Conservation (phyloP, 73 alveolate species). For the Uronychia setigera region DNA sequence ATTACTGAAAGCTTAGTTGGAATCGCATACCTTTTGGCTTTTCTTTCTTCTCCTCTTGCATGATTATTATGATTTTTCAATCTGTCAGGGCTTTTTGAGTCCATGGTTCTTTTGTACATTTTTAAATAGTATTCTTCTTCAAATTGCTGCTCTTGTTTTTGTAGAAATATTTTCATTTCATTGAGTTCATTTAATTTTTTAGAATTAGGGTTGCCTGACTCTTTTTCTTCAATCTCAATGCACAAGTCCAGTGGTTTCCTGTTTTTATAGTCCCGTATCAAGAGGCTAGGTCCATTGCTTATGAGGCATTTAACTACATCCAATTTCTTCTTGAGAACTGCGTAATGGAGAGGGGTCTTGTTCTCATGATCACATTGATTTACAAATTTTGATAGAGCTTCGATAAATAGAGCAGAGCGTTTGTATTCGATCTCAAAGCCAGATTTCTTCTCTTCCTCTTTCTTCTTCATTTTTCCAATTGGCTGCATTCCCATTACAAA, state of each 20-base stretch:
- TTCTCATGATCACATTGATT: conserved; percentile 12
- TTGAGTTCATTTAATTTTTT: neutral
- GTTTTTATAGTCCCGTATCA: conserved; percentile 2
- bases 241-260: conserved; percentile 3
- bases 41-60: neutral
- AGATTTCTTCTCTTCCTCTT: neutral
- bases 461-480: neutral
- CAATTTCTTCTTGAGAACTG: neutral
- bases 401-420: neutral
- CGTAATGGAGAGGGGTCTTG: conserved; percentile 36
- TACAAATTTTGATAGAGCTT: neutral
- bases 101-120: neutral
- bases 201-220: no score
- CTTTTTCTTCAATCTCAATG: neutral
- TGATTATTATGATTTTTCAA: no score
- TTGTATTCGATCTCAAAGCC: neutral
- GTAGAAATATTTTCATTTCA: neutral
- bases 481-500: neutral
- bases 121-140: conserved; percentile 1
- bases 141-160: neutral
- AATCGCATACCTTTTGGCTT: neutral
- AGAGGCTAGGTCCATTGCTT: neutral
- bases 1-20: neutral
- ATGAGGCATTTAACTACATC: neutral
- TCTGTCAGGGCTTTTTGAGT: no score